phyloP scores from a whole-genome alignment of 305 asterid genomes.

The Nicotiana rustica region DNA sequence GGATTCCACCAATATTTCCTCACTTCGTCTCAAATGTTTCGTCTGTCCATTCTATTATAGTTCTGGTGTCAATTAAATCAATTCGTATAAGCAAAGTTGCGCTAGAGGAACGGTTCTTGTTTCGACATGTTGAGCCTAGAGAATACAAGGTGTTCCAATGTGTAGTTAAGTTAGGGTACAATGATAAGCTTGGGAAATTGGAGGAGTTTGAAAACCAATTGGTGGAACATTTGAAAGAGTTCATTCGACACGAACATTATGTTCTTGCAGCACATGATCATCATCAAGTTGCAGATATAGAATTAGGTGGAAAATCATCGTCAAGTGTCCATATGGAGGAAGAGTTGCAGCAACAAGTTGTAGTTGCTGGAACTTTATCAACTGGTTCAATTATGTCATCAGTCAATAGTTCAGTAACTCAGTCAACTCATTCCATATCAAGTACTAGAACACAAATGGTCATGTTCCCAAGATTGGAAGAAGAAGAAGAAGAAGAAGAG shows the following conservation, averaged over 20 bases:
- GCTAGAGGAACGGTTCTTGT: constrained; percentile 64
- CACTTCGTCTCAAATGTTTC: constrained; percentile 67
- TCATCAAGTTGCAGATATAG: constrained; percentile 32
- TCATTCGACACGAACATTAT: constrained; percentile 54
- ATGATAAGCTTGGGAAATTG: constrained; percentile 61
- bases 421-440: not conserved
- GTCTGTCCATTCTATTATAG: constrained; percentile 61
- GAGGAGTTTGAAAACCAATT: constrained; percentile 58
- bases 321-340: too few species aligned
- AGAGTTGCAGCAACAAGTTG: not conserved
- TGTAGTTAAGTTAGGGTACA: constrained; percentile 80
- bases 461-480: not conserved
- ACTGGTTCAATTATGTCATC: constrained; percentile 46
- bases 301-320: not conserved
- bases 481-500: constrained; percentile 49
- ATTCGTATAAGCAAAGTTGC: constrained; percentile 68
- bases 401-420: constrained; percentile 35
- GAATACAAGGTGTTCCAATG: constrained; percentile 64
- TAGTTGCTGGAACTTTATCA: not conserved
- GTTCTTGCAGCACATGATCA: constrained; percentile 33
- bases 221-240: constrained; percentile 58
- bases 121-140: constrained; percentile 63
- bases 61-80: constrained; percentile 71
- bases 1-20: constrained; percentile 76
- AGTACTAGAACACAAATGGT: not conserved